Evolutionary conservation across 1,284 basidiomycete genomes (phyloP).

Genomic region (Sphagnurus paluster): DNA sequence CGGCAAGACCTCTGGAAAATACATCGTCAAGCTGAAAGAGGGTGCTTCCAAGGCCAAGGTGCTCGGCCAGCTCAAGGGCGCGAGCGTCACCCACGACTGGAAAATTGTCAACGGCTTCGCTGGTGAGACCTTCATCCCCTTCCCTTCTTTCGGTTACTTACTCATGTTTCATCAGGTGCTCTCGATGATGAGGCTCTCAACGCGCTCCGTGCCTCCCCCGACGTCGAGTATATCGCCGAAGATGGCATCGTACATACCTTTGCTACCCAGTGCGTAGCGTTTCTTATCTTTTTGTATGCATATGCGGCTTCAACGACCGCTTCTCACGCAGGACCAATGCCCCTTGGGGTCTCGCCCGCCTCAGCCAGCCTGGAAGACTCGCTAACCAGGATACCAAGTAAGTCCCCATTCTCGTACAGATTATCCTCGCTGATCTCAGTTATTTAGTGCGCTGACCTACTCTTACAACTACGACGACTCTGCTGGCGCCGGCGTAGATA

Average conservation of each 20-base stretch:
- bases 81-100: conserved; percentile 34
- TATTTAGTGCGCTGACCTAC: conserved; percentile 8
- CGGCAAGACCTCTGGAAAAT: conserved; percentile 10
- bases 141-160: not conserved
- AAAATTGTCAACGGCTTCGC: conserved; percentile 57
- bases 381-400: conserved; percentile 17
- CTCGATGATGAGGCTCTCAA: conserved; percentile 58
- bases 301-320: not conserved
- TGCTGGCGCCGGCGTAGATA: conserved; percentile 19
- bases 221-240: conserved; percentile 69
- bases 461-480: conserved; percentile 10
- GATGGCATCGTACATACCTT: conserved; percentile 58
- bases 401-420: not conserved
- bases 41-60: conserved; percentile 35
- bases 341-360: conserved; percentile 23
- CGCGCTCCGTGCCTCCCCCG: conserved; percentile 59
- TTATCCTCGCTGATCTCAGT: not conserved
- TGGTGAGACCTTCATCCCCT: conserved; percentile 35
- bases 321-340: conserved; percentile 24
- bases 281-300: not conserved
- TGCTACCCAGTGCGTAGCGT: conserved; percentile 24
- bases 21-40: conserved; percentile 45
- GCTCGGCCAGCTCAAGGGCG: conserved; percentile 20
- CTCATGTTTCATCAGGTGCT: too few species aligned
- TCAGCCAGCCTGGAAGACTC: conserved; percentile 17